phyloP scores from a whole-genome alignment of 257 asterid species.

The Rehmannia glutinosa region DNA sequence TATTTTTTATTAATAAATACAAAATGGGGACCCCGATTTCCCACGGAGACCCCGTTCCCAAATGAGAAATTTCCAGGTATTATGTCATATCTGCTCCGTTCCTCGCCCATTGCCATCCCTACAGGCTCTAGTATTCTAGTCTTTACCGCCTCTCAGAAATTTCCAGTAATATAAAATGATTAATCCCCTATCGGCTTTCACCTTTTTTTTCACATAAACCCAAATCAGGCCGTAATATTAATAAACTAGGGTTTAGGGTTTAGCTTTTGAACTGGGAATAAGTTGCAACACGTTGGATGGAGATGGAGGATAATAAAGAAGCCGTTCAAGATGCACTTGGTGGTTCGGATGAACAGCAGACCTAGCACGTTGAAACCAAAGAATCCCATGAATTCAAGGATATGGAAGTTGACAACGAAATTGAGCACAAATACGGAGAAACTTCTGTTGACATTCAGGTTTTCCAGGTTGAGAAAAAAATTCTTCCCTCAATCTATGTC shows the following conservation, averaged over 20 bases:
- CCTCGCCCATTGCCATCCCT: too few relatives aligned
- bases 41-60: too few relatives aligned
- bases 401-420: conserved; percentile 20
- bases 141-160: too few relatives aligned
- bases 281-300: conserved; percentile 11
- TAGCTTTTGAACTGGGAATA: conserved; percentile 8
- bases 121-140: too few relatives aligned
- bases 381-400: conserved; percentile 3
- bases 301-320: conserved; percentile 27
- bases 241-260: conserved; percentile 29
- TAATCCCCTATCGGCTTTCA: too few relatives aligned
- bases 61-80: too few relatives aligned
- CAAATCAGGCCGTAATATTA: too few relatives aligned
- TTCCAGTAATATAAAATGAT: too few relatives aligned
- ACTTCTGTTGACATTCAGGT: conserved; percentile 11
- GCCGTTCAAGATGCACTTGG: conserved; percentile 16
- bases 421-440: conserved; percentile 7
- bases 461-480: neutral
- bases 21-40: too few relatives aligned
- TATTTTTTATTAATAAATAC: too few relatives aligned
- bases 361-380: conserved; percentile 1
- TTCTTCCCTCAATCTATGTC: neutral
- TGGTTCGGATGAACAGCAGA: conserved; percentile 5
- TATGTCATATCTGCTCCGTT: too few relatives aligned
- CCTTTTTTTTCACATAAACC: too few relatives aligned